Base-by-base conservation (phyloP, 1,284 basidiomycete genomes). In the Xanthoconium separans region DNA sequence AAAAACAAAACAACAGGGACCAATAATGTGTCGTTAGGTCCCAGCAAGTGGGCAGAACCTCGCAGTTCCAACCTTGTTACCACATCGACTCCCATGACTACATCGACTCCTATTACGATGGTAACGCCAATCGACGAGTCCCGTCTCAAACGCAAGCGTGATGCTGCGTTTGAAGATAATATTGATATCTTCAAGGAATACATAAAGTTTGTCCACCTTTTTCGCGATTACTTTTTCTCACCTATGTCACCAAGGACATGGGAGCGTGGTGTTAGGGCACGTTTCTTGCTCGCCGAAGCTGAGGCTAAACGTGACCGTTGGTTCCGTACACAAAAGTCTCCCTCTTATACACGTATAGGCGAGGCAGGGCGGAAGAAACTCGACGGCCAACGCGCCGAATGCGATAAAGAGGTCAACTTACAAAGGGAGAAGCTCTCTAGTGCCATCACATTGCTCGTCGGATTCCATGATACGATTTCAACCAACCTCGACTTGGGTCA, bases 251-350 rank as follows among this genome's bases (percentile, higher is more conserved):
- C 18, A 55, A 69, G 67, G 55, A 34, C 55, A 4, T 71, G 59
- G 64, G 70, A 71, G 30, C 70, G 67, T 48, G 66, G 58, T 2
- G 64, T 69, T 51, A 59, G 69, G 45, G 50, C 70, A 43, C 64
- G 51, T 30, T 55, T 58, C 51, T 43, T 53, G 51, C 58, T 71
- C 11, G 48, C 34, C 1, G 70, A 69, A 31, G 70, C 69, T 15
- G 69, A 69, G 37, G 42, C 52, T 9, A 59, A 71, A 40, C 69
- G 58, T 30, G 56, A 59, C 12, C 65, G 64, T 44, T 71, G 68
- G 69, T 58, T 55, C 39, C 57, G 58, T 24, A 64, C 68, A 4
- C 67, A 71, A 40, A 72, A 71, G 36, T 72, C 67, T 50, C 13
- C 47, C 3, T 56, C 57, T 40, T 69, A 67, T 53, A 40, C 55